Percentiles rank a stretch among this genome's conserved stretches.
These are phyloP conservation scores for Thamnidium elegans DNA, from an alignment of 192 early-diverging fungal genomes.

Conservation along the genomic window DNA sequence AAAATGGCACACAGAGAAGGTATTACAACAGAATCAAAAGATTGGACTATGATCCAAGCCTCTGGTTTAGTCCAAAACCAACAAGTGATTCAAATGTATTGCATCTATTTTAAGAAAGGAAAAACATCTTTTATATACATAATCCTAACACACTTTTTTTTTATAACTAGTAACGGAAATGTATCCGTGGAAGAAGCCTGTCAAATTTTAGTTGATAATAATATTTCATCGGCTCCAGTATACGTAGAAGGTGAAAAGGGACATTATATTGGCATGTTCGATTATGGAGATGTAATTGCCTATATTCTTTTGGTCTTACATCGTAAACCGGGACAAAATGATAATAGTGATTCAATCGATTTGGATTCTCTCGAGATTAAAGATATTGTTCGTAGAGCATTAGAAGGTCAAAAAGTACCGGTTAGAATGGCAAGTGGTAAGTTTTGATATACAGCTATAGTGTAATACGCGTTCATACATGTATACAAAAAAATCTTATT, in stretches of 20 bases:
- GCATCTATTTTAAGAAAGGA: too few relatives aligned
- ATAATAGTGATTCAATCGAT: slow-evolving; percentile 19
- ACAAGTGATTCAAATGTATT: slow-evolving; percentile 62
- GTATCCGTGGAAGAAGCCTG: slow-evolving; percentile 68
- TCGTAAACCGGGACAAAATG: slow-evolving; percentile 34
- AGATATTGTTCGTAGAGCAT: slow-evolving; percentile 51
- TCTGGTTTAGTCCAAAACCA: slow-evolving; percentile 59
- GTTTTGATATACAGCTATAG: background rate
- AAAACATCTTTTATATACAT: too few relatives aligned
- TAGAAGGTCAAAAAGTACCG: slow-evolving; percentile 48
- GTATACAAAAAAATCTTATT: too few relatives aligned
- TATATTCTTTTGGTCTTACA: slow-evolving; percentile 67
- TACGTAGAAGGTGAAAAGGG: slow-evolving; percentile 44
- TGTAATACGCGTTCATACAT: background rate
- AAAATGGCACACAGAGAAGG: slow-evolving; percentile 19
- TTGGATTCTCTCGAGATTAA: slow-evolving; percentile 47
- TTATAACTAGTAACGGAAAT: slow-evolving; percentile 49
- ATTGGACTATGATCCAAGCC: slow-evolving; percentile 71
- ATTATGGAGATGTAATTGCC: slow-evolving; percentile 77
- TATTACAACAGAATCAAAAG: slow-evolving; percentile 17
- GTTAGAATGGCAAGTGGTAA: slow-evolving; percentile 63
- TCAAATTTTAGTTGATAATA: slow-evolving; percentile 65
- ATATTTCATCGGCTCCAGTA: slow-evolving; percentile 79
- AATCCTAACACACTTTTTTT: too few relatives aligned
- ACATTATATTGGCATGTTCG: slow-evolving; percentile 80